These are phyloP conservation scores for Penicillium sp. DNA, from an alignment of 2,329 filamentous ascomycete genomes.

Conservation along the genomic window DNA sequence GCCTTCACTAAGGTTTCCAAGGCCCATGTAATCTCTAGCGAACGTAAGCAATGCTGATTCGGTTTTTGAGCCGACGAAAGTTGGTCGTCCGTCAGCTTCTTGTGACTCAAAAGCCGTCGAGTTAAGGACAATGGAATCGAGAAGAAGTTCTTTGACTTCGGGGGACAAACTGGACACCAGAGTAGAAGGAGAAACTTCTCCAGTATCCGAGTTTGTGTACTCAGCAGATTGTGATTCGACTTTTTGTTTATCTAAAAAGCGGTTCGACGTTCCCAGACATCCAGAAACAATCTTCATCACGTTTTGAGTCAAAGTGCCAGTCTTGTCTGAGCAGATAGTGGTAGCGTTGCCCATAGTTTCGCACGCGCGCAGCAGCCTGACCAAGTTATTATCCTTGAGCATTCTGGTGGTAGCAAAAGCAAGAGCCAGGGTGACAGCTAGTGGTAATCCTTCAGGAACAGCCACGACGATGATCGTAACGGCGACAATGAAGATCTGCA, in stretches of 20 bases:
- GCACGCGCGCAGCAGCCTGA: conserved; percentile 56
- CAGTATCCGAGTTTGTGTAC: conserved; percentile 28
- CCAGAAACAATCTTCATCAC: conserved; percentile 60
- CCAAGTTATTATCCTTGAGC: conserved; percentile 61
- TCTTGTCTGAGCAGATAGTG: conserved; percentile 63
- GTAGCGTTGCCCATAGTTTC: conserved; percentile 64
- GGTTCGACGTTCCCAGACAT: conserved; percentile 46
- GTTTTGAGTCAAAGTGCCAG: conserved; percentile 62
- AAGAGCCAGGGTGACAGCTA: conserved; percentile 59
- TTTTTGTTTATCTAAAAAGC: conserved; percentile 41
- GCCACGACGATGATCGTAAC: conserved; percentile 59
- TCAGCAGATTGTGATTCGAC: conserved; percentile 24
- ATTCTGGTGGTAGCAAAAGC: conserved; percentile 62
- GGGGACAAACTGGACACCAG: conserved; percentile 51
- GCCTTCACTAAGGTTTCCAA: conserved; percentile 59
- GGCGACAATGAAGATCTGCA: conserved; percentile 56
- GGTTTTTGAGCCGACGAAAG: conserved; percentile 72
- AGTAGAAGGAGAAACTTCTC: conserved; percentile 51
- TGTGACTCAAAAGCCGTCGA: conserved; percentile 64
- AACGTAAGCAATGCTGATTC: conserved; percentile 72
- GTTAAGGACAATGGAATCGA: conserved; percentile 64
- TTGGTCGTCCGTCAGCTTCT: conserved; percentile 55
- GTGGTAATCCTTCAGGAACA: conserved; percentile 57
- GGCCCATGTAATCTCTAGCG: conserved; percentile 61
- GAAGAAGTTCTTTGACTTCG: conserved; percentile 54